phyloP scores from a whole-genome alignment of 441 rosid genomes.

The Corymbia calophylla region DNA sequence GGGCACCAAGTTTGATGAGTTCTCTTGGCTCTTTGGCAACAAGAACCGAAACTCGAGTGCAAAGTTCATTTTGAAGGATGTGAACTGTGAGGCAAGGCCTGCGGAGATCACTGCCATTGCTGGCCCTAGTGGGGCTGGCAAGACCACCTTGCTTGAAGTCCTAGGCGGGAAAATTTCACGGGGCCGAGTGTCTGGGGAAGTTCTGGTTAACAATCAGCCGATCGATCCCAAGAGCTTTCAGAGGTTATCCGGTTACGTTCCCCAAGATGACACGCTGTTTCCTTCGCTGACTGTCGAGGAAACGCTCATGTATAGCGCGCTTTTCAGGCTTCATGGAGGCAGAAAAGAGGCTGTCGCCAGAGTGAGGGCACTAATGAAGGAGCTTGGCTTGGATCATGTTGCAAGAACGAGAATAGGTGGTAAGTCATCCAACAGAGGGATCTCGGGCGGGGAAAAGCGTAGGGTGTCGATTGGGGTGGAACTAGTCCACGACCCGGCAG shows the following conservation, averaged over 20 bases:
- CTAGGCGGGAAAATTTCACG: slow-evolving; percentile 59
- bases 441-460: slow-evolving; percentile 89
- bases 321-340: slow-evolving; percentile 55
- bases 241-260: slow-evolving; percentile 69
- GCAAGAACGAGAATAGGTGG: slow-evolving; percentile 48
- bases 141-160: slow-evolving; percentile 78
- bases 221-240: slow-evolving; percentile 46
- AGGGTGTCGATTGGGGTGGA: slow-evolving; percentile 89
- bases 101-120: slow-evolving; percentile 67
- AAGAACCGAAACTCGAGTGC: slow-evolving; percentile 10
- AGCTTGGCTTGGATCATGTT: slow-evolving; percentile 65
- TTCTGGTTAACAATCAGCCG: slow-evolving; percentile 53
- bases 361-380: slow-evolving; percentile 48
- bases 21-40: slow-evolving; percentile 18
- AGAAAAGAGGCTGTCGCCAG: slow-evolving; percentile 31
- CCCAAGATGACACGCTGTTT: slow-evolving; percentile 82
- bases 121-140: slow-evolving; percentile 91
- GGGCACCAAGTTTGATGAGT: slow-evolving; percentile 27
- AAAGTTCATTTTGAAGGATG: slow-evolving; percentile 43
- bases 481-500: slow-evolving; percentile 77
- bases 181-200: slow-evolving; percentile 41
- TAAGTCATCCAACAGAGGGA: slow-evolving; percentile 43
- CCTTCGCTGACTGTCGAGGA: slow-evolving; percentile 81
- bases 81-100: slow-evolving; percentile 59
- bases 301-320: slow-evolving; percentile 75